Evolutionary conservation across 2,329 filamentous ascomycete species (phyloP).

Genomic region (Triangularia setosa): DNA sequence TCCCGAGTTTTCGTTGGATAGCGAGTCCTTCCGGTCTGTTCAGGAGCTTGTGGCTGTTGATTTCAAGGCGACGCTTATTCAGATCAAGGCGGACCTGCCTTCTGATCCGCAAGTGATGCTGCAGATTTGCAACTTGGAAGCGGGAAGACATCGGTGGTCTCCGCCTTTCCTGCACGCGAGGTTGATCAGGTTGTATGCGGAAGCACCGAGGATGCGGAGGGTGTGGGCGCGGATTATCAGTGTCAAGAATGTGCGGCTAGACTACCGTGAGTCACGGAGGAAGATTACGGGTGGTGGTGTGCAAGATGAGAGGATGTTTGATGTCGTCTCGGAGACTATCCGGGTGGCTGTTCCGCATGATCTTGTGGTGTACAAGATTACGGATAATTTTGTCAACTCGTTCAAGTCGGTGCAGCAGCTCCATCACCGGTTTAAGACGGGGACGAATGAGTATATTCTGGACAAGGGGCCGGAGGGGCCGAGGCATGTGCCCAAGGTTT

Average conservation of each 20-base stretch:
- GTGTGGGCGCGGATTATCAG: slow-evolving; percentile 86
- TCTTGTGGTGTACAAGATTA: slow-evolving; percentile 80
- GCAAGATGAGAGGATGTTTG: slow-evolving; percentile 75
- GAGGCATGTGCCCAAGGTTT: slow-evolving; percentile 81
- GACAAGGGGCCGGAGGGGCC: slow-evolving; percentile 81
- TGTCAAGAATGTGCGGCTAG: slow-evolving; percentile 74
- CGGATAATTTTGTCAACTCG: slow-evolving; percentile 90
- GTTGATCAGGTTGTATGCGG: slow-evolving; percentile 79
- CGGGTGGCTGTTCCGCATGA: slow-evolving; percentile 87
- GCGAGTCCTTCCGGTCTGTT: slow-evolving; percentile 32
- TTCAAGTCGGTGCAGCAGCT: slow-evolving; percentile 84
- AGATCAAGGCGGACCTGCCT: slow-evolving; percentile 86
- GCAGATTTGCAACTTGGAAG: slow-evolving; percentile 78
- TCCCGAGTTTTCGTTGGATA: slow-evolving; percentile 33
- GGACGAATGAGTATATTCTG: slow-evolving; percentile 82
- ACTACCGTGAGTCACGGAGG: slow-evolving; percentile 71
- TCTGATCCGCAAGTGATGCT: slow-evolving; percentile 88
- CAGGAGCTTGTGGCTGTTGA: slow-evolving; percentile 76
- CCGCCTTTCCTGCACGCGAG: slow-evolving; percentile 75
- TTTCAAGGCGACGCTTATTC: slow-evolving; percentile 74
- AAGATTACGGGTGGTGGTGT: slow-evolving; percentile 58
- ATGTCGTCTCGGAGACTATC: slow-evolving; percentile 80
- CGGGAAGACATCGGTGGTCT: slow-evolving; percentile 82
- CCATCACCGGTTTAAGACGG: slow-evolving; percentile 87
- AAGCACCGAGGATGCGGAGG: slow-evolving; percentile 74